Evolutionary conservation across 495 filamentous ascomycete species (phyloP), one percentile per base, ranked within the genome.

Genomic region (Arthonia radiata): DNA sequence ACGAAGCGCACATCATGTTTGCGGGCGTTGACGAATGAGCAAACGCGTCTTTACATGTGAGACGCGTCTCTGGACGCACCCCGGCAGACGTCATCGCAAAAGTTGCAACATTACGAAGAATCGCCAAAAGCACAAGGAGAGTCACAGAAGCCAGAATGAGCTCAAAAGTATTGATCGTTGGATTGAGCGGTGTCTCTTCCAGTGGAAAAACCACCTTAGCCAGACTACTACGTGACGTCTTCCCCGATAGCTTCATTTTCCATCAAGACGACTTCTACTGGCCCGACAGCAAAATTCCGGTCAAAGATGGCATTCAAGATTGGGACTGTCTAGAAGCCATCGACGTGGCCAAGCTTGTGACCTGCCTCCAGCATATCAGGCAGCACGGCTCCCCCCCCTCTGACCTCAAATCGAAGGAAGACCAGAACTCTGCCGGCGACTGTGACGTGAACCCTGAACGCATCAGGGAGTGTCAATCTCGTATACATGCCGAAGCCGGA

Each of bases 211-310:
- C 75, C 9, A 81, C 76, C 24, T 54, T 81, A 9, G 65, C 75
- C 22, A 57, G 77, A 3, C 57, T 82, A 6, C 54, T 91, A 5
- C 67, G 71, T 27, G 57, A 61, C 25, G 63, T 81, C 32, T 78
- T 89, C 34, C 30, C 40, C 8, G 47, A 54, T 27, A 64, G 67
- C 2, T 81, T 78, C 36, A 72, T 91, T 34, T 56, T 93, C 22
- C 81, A 92, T 43, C 65, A 86, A 44, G 83, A 94, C 49, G 83
- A 94, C 46, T 94, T 92, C 44, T 94, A 80, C 46, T 61, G 59
- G 19, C 42, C 75, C 1, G 81, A 93, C 40, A 43, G 58, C n/a
- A 52, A 71, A 29, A 62, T 75, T 30, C 71, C 68, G 5, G 32
- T 56, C 25, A 48, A 44, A 13, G 35, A 37, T 21, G 68, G 59